These are phyloP conservation scores for Naegleria fowleri DNA, from an alignment of 208 protist genomes.

Conservation along the genomic window DNA sequence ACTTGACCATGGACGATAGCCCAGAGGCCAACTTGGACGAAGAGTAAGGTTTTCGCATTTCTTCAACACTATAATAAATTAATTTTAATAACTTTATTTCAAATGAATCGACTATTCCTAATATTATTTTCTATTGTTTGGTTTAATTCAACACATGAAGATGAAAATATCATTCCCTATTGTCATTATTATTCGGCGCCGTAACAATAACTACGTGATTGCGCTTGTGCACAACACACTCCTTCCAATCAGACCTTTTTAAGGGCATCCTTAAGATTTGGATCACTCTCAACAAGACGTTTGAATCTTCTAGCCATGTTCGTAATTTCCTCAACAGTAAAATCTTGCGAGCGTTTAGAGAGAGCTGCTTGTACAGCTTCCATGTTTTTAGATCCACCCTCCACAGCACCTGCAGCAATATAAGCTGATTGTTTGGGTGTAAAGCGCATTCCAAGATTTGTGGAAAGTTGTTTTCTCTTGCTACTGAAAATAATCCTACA, in stretches of 20 bases:
- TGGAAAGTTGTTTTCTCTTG: neutral
- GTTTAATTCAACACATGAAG: no score
- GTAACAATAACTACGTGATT: no score
- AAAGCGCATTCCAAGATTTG: neutral
- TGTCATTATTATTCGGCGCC: no score
- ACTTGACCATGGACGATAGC: conserved; percentile 50
- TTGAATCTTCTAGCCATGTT: neutral
- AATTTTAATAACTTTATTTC: neutral
- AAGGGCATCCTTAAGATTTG: neutral
- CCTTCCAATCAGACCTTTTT: no score
- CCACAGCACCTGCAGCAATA: neutral
- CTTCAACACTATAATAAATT: no score
- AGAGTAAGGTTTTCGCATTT: neutral
- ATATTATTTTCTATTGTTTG: no score
- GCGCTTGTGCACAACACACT: no score
- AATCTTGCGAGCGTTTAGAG: neutral
- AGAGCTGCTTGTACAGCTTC: neutral
- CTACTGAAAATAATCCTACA: conserved; percentile 14
- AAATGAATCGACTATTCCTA: no score
- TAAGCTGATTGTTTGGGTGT: neutral
- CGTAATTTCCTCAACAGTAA: neutral
- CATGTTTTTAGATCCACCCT: neutral
- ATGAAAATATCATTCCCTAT: no score
- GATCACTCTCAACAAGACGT: neutral
- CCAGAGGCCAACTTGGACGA: neutral